A percentile compares a stretch with the other conserved stretches of the same genome.
These are phyloP conservation scores for Globisporangium ultimum DNA, from an alignment of 352 stramenopile genomes.

Conservation along the genomic window DNA sequence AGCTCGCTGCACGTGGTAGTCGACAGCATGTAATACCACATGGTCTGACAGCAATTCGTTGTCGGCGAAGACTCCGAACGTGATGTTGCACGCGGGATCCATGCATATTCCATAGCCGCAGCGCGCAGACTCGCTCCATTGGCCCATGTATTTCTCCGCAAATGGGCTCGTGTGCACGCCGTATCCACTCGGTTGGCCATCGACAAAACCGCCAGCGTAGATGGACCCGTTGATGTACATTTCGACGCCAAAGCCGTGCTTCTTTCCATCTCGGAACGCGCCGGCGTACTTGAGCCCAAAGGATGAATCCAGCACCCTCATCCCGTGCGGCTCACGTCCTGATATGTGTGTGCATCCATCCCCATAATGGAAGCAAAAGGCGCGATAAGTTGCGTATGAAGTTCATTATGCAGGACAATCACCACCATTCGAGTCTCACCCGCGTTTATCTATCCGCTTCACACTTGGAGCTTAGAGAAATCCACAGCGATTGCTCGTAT, in stretches of 20 bases:
- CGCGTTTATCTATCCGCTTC: too few species aligned
- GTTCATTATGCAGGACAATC: too few species aligned
- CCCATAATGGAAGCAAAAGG: too few species aligned
- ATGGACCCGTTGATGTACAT: conserved; percentile 30
- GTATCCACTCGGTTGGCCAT: conserved; percentile 26
- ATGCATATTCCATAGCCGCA: conserved; percentile 39
- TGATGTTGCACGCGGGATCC: conserved; percentile 24
- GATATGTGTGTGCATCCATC: too few species aligned
- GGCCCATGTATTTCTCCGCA: conserved; percentile 36
- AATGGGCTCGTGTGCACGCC: conserved; percentile 43
- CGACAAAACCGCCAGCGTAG: conserved; percentile 35
- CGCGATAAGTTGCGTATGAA: too few species aligned
- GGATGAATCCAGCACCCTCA: conserved; percentile 30
- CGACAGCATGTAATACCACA: conserved; percentile 15
- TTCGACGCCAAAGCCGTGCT: conserved; percentile 40
- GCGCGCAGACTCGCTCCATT: conserved; percentile 35
- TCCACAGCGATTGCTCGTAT: too few species aligned
- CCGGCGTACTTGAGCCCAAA: conserved; percentile 38
- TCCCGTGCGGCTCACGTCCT: conserved; percentile 21
- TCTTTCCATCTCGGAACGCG: conserved; percentile 27
- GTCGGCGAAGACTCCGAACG: conserved; percentile 19
- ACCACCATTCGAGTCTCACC: too few species aligned
- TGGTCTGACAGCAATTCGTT: conserved; percentile 9
- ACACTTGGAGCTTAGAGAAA: too few species aligned
- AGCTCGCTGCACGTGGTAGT: conserved; percentile 28